Evolutionary conservation across 768 basidiomycete genomes (phyloP), one percentile per base, ranked within the genome.

Genomic region (Boletus sp.): DNA sequence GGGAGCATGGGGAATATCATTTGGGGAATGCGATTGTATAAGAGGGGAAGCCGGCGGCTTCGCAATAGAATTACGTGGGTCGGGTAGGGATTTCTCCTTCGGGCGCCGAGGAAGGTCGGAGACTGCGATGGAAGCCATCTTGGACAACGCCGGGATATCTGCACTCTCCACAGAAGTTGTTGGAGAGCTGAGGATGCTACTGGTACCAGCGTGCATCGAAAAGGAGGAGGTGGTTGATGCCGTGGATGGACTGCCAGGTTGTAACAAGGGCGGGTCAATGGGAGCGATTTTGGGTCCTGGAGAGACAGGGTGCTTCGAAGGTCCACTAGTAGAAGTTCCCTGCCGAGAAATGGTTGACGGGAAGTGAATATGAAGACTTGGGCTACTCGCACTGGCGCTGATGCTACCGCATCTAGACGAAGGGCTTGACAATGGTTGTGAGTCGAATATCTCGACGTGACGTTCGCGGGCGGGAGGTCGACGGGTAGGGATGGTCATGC

Each of bases 401-500:
- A 69, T 58, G 52, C 69, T 73, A 44, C 64, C 68, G 12, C 64
- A 58, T 52, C 64, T 68, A 24, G 71, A 68, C 5, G 76, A 73
- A 15, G 80, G 80, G 64, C 86, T 90, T 5, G 84, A 73, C 28
- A 92, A 70, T 32, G 90, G 90, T 67, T 92, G 90, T 3, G 90
- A 92, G 67, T 89, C 81, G 64, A 90, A 89, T 36, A 92, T 92
- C 64, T 91, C 86, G 42, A 92, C 90, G 56, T 88, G 85, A 24
- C 83, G 81, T 59, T 82, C 79, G 12, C 81, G 69, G 56, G 48
- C 77, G 67, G 57, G 78, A 74, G 54, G 47, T 24, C 80, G 80
- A 42, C 77, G 78, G 47, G 76, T 80, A 45, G 83, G 86, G 63
- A 84, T 89, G 33, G 80, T 78, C 55, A 86, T 82, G 39, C 84